These are phyloP conservation scores for Tilletia caries DNA, from an alignment of 1,284 basidiomycete genomes.

Conservation along the genomic window DNA sequence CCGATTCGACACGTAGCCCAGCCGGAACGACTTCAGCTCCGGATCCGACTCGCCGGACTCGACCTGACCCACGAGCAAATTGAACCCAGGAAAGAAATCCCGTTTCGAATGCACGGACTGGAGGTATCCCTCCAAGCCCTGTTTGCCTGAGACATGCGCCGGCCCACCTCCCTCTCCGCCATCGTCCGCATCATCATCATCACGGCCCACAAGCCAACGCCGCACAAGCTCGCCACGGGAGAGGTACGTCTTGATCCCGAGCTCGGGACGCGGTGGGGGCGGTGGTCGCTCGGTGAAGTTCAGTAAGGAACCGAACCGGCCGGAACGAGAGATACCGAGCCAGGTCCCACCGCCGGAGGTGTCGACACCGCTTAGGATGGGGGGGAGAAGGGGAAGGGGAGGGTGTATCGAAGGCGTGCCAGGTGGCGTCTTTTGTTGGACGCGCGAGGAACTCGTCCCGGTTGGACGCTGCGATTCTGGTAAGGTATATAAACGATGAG, in stretches of 20 bases:
- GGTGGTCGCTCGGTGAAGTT: slow-evolving; percentile 37
- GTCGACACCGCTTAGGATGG: slow-evolving; percentile 30
- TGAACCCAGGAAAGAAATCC: slow-evolving; percentile 38
- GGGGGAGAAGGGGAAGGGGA: not conserved
- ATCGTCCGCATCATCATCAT: too few species aligned
- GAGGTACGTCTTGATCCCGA: slow-evolving; percentile 24
- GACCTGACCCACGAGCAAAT: slow-evolving; percentile 37
- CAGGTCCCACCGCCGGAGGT: slow-evolving; percentile 41
- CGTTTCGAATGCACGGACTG: not conserved
- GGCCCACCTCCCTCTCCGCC: too few species aligned
- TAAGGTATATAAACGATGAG: too few species aligned
- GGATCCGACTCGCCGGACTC: slow-evolving; percentile 14
- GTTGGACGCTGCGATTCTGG: slow-evolving; percentile 34
- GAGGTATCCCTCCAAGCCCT: slow-evolving; percentile 18
- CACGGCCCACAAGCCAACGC: slow-evolving; percentile 24
- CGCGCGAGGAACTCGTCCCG: slow-evolving; percentile 41
- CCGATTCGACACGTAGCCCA: slow-evolving; percentile 16
- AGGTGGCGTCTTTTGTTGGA: slow-evolving; percentile 28
- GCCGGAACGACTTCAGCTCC: not conserved
- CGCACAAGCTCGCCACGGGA: slow-evolving; percentile 31
- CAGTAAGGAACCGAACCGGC: slow-evolving; percentile 34
- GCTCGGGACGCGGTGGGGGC: slow-evolving; percentile 20
- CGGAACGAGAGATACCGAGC: slow-evolving; percentile 34
- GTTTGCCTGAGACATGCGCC: not conserved
- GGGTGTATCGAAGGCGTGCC: slow-evolving; percentile 29